These are phyloP conservation scores for Trichoderma gracile DNA, from an alignment of 2,329 filamentous ascomycete species.

Conservation along the genomic window DNA sequence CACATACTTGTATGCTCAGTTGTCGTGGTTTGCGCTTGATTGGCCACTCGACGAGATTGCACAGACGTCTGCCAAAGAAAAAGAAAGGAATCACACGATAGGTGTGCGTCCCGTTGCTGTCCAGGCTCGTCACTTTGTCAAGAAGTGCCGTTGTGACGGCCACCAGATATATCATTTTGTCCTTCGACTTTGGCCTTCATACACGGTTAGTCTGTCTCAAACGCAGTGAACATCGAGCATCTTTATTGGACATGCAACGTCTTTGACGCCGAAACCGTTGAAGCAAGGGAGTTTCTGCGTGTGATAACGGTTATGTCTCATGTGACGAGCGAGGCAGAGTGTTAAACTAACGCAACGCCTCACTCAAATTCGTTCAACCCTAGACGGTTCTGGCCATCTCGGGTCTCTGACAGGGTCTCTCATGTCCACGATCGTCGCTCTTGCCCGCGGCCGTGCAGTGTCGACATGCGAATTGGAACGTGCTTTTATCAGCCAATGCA, in stretches of 20 bases:
- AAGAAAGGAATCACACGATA: background rate
- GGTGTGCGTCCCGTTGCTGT: background rate
- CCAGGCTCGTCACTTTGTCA: background rate
- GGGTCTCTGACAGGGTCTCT: background rate
- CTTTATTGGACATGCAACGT: background rate
- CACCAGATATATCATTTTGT: background rate
- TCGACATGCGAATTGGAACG: background rate
- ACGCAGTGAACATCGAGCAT: background rate
- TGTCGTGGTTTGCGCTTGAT: background rate
- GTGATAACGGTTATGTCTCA: background rate
- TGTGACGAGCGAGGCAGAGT: background rate
- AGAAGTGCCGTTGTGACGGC: background rate
- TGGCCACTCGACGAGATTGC: background rate
- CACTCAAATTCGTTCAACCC: background rate
- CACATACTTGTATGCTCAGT: slow-evolving; percentile 3
- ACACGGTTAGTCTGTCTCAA: background rate
- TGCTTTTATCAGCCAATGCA: too few species aligned
- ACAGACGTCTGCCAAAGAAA: background rate
- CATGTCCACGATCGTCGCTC: too few species aligned
- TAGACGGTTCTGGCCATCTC: background rate
- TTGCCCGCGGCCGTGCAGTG: background rate
- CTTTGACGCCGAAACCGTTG: background rate
- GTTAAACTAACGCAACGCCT: slow-evolving; percentile 3
- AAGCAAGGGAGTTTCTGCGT: slow-evolving; percentile 4
- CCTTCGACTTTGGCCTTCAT: background rate